Evolutionary conservation across 768 basidiomycete species (phyloP).

Genomic region (Amanita rimosa): DNA sequence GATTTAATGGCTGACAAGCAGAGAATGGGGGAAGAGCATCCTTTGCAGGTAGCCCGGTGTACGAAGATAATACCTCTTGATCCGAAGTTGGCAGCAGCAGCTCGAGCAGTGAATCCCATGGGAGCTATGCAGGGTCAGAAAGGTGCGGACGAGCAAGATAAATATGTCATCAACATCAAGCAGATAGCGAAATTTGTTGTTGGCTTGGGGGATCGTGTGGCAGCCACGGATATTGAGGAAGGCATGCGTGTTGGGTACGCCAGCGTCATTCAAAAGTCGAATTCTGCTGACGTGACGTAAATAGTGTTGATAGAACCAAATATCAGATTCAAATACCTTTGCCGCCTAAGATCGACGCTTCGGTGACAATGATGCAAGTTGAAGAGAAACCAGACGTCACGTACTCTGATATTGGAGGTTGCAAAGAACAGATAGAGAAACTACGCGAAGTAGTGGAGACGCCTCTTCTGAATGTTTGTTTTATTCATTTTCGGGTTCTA

Average conservation of each 20-base stretch:
- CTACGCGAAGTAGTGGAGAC: slow-evolving; percentile 96
- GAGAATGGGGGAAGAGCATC: slow-evolving; percentile 86
- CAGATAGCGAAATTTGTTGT: slow-evolving; percentile 99
- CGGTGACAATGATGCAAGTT: slow-evolving; percentile 99
- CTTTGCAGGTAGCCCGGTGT: slow-evolving; percentile 94
- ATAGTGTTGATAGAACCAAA: slow-evolving; percentile 87
- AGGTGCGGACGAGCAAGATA: slow-evolving; percentile 97
- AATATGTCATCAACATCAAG: slow-evolving; percentile 99
- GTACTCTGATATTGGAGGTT: slow-evolving; percentile 95
- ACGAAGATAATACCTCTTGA: slow-evolving; percentile 94
- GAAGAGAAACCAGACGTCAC: slow-evolving; percentile 98
- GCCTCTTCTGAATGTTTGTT: slow-evolving; percentile 79
- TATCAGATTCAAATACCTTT: slow-evolving; percentile 99
- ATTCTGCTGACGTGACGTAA: slow-evolving; percentile 3
- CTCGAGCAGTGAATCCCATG: slow-evolving; percentile 65
- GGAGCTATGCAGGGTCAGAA: slow-evolving; percentile 82
- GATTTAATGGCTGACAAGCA: slow-evolving; percentile 89
- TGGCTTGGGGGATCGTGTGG: slow-evolving; percentile 90
- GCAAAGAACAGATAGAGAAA: slow-evolving; percentile 99
- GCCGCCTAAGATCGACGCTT: slow-evolving; percentile 98
- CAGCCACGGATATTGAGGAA: slow-evolving; percentile 97
- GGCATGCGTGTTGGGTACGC: slow-evolving; percentile 99
- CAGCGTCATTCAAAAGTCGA: not conserved
- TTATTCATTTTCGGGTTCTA: not conserved
- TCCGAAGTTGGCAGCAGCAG: slow-evolving; percentile 62